Base-by-base conservation (phyloP, 2,329 filamentous ascomycete genomes). In the Calycina herbarum region DNA sequence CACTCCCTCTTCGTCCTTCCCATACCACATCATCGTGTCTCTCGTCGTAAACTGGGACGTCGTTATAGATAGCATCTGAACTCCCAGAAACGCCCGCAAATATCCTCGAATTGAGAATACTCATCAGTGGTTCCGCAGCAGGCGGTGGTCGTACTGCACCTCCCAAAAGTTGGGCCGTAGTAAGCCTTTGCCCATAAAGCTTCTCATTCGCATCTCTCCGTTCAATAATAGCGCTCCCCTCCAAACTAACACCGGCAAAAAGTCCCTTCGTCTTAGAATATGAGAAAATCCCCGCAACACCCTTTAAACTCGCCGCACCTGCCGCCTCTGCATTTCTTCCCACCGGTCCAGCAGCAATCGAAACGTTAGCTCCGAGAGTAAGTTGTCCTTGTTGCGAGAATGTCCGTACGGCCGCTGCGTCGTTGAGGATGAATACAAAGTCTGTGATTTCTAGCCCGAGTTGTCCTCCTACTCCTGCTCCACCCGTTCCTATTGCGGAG, bases 371-470 rank as follows among this genome's bases (percentile, higher is more conserved):
- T 73, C 95, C 95, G 6, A 99, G 84, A 4, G 95, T 98, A 68
- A 99, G 83, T 63, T 91, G 94, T 3, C 95, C 95, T 48, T 90
- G 88, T 78, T 98, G 94, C 5, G 94, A 93, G 79, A 99, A 98
- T 8, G 94, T 94, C 78, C 92, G 92, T 71, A 99, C 94, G 57
- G 95, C 94, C 66, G 83, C 87, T 54, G 88, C 83, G 76, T 99
- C 94, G 80, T 99, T 99, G 70, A 99, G 88, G 71, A 99, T 97
- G 80, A 99, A 98, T 77, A 99, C 95, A 76, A 99, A 99, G 77
- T 95, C 92, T 66, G 92, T 95, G 68, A 96, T 79, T 78, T 96
- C 92, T 78, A 94, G 92, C 42, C 92, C 92, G 74, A 96, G 92
- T 79, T 95, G 92, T 51, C 92, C 92, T 71, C 92, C 92, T 70